Evolutionary conservation across 2,329 filamentous ascomycete genomes (phyloP), one percentile per base, ranked within the genome.

Genomic region (Diaporthe vexans): DNA sequence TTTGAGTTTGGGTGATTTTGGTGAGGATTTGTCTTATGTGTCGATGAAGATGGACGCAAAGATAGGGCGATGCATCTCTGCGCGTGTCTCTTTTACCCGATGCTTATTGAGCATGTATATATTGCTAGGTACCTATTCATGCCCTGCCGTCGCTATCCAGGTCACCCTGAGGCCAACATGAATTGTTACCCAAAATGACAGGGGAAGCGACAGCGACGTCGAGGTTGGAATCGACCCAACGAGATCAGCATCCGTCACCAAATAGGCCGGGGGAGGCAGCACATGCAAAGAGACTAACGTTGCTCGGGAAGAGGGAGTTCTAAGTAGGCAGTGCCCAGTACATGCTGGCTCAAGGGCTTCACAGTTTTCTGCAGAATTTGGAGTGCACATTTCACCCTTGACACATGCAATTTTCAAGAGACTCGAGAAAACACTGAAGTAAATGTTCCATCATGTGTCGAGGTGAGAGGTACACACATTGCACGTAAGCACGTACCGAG

Each of bases 391-490:
- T 68, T 68, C 48, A 68, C 63, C 48, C 8, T 54, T 54, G 43
- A 24, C 40, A 52, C 52, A 40, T 6, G 54, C 19, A 40, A n/a
- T 59, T 59, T 52, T 13, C 11, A 33, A 35, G 24, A 40, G 48
- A 48, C 40, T 17, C 52, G 48, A 48, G 54, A 52, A 48, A 69
- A 33, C 54, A 40, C 43, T 59, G 58, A 74, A 74, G 58, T 51
- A 63, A 70, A 74, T 70, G 40, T 48, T 69, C 71, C 74, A 70
- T 72, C 61, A 70, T 63, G 68, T 76, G 74, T 52, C 33, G 61
- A 73, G 40, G 48, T 51, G 71, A 57, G 72, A 65, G 26, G 37
- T 48, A 26, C 10, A 58, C 21, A 59, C 13, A 56, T 37, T 37
- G 19, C 37, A 46, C 37, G 37, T 40, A 35, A 43, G 29, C 40